These are phyloP conservation scores for Paramecium octaurelia DNA, from an alignment of 73 alveolate species.

Conservation along the genomic window DNA sequence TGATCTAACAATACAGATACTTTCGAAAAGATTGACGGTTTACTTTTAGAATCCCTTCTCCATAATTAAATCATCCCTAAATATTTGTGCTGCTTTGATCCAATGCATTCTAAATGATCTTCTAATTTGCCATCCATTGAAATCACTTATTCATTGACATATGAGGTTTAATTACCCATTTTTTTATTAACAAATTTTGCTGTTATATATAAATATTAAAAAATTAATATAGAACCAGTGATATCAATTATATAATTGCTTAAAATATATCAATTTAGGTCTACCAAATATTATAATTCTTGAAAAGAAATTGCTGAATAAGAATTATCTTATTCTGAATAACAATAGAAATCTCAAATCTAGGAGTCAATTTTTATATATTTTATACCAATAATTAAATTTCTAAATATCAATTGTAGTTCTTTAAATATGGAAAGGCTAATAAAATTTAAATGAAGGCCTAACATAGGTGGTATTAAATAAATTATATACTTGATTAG, in stretches of 20 bases:
- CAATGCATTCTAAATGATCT: not conserved
- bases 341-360: not conserved
- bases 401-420: not conserved
- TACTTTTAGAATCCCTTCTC: conserved; percentile 3
- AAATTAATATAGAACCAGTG: not conserved
- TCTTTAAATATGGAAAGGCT: not conserved
- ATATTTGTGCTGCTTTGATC: not conserved
- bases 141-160: not conserved
- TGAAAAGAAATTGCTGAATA: too few relatives aligned
- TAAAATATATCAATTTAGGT: not conserved
- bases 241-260: not conserved
- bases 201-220: not conserved
- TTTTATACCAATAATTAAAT: not conserved
- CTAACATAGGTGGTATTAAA: not conserved
- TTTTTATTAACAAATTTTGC: not conserved
- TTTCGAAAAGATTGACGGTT: not conserved
- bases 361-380: not conserved
- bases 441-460: not conserved
- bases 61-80: not conserved
- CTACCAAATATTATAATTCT: not conserved
- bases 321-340: too few relatives aligned
- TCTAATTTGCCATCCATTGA: conserved; percentile 2
- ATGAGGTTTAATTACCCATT: not conserved
- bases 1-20: not conserved
- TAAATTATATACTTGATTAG: not conserved